Evolutionary conservation across 2,329 filamentous ascomycete species (phyloP).

Genomic region (Aphanoascus verrucosus): DNA sequence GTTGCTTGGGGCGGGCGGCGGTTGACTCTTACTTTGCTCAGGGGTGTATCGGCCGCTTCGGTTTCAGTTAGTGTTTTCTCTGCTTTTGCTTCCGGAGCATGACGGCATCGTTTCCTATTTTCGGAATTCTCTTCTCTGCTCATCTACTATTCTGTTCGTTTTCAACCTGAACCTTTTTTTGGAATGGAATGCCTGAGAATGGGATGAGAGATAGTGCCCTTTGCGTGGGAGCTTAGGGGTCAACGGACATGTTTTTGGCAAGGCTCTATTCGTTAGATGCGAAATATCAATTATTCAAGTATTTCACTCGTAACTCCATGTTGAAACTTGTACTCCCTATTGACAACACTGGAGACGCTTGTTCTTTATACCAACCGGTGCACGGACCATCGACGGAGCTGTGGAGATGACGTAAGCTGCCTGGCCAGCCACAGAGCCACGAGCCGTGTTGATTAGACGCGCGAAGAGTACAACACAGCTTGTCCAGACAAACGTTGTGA

Average conservation of each 20-base stretch:
- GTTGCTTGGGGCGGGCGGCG: not conserved
- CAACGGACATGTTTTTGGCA: not conserved
- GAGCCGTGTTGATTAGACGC: not conserved
- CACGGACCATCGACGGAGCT: not conserved
- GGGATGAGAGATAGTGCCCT: not conserved
- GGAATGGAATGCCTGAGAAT: not conserved
- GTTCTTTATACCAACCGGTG: too few species aligned
- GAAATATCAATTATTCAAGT: not conserved
- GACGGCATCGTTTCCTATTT: not conserved
- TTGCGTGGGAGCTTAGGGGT: not conserved
- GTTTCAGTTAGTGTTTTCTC: not conserved
- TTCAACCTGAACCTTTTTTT: conserved; percentile 2
- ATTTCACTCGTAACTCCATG: not conserved
- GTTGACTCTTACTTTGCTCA: not conserved
- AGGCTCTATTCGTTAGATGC: not conserved
- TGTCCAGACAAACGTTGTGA: not conserved
- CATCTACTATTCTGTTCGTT: not conserved
- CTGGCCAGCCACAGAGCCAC: not conserved
- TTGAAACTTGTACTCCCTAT: too few species aligned
- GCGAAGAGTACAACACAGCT: not conserved
- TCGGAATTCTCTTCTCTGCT: not conserved
- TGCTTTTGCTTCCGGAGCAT: not conserved
- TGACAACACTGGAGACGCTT: too few species aligned
- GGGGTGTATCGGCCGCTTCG: not conserved
- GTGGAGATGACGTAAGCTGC: conserved; percentile 7